A percentile compares a stretch with the other conserved stretches of the same genome.
These are phyloP conservation scores for Protomyces inouyei DNA, from an alignment of 1,139 yeast species.

Conservation along the genomic window DNA sequence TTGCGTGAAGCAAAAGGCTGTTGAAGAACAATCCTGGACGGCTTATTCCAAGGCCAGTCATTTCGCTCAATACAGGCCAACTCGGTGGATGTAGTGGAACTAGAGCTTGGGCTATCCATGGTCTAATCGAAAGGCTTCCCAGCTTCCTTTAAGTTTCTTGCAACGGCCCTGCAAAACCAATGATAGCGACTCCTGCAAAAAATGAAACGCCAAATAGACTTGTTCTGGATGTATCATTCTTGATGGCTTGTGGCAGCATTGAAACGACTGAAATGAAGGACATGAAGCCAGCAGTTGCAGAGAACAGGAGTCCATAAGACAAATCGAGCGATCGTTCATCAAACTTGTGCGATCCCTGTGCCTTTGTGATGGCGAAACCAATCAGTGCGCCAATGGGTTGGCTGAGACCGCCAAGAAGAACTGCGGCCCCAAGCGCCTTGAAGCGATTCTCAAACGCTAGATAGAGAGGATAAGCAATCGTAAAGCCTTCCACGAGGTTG, in stretches of 20 bases:
- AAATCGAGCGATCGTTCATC: slow-evolving; percentile 6
- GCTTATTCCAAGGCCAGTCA: background rate
- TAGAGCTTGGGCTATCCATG: background rate
- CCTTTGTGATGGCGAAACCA: slow-evolving; percentile 48
- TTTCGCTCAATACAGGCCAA: background rate
- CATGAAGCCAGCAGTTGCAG: slow-evolving; percentile 27
- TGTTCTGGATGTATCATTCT: slow-evolving; percentile 11
- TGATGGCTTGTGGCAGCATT: slow-evolving; percentile 27
- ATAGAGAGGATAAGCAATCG: slow-evolving; percentile 86
- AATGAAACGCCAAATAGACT: slow-evolving; percentile 12
- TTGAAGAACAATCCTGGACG: background rate
- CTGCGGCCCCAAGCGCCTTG: slow-evolving; percentile 61
- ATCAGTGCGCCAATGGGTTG: slow-evolving; percentile 85
- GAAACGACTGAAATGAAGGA: slow-evolving; percentile 20
- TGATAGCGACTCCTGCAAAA: slow-evolving; percentile 20
- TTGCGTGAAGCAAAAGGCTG: background rate
- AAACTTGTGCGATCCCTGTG: background rate
- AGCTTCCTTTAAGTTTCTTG: background rate
- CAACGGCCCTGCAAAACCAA: slow-evolving; percentile 1
- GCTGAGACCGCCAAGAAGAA: slow-evolving; percentile 71
- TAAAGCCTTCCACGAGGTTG: slow-evolving; percentile 91
- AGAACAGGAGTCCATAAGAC: slow-evolving; percentile 34
- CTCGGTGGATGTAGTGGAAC: background rate
- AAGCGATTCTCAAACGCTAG: slow-evolving; percentile 60
- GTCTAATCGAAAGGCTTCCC: background rate